Base-by-base conservation (phyloP, 1,139 yeast species). In the Candida frijolesensis region DNA sequence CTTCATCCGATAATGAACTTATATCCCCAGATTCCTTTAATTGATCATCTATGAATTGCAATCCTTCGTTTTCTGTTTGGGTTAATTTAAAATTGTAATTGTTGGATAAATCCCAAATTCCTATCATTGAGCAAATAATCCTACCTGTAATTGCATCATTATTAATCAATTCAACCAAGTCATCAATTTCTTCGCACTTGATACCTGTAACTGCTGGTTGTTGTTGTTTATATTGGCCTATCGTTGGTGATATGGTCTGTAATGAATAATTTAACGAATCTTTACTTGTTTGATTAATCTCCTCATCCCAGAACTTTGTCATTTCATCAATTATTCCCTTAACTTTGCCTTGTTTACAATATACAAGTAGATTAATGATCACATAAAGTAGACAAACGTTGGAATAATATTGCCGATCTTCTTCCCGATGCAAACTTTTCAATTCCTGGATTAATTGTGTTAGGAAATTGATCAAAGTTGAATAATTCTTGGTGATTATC, bases 101-200 rank as follows among this genome's bases (percentile, higher is more conserved):
- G 55, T 67, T 67, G 10, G 56, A 45, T 18, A 72, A 53, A 49
- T 71, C 74, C 74, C 75, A 72, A 33, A 70, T 44, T 2, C 74
- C 76, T 37, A 71, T 51, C 18, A 62, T 55, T 15, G 72, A 64
- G 51, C 73, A 70, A 9, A 72, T 46, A 2, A 69, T 63, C 44
- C 74, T 55, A 10, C 63, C 64, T 2, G 74, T 59, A 3, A 71
- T 58, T 16, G 55, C 55, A 1, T 66, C 70, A 1, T 55, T 50
- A n/a, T 53, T 42, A 1, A 66, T 55, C 18, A 60, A 50, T 1
- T 54, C 52, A 3, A 64, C 54, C 16, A 68, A 44, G 8, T 53
- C 60, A 3, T 49, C 5, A 29, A 39, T 15, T 44, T 37, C 33
- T 54, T 46, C 25, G 52, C 15, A 49, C 46, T 22, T 44, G 44